phyloP scores from a whole-genome alignment of 164 flowering plant species.

The Stephania yunnanensis region DNA sequence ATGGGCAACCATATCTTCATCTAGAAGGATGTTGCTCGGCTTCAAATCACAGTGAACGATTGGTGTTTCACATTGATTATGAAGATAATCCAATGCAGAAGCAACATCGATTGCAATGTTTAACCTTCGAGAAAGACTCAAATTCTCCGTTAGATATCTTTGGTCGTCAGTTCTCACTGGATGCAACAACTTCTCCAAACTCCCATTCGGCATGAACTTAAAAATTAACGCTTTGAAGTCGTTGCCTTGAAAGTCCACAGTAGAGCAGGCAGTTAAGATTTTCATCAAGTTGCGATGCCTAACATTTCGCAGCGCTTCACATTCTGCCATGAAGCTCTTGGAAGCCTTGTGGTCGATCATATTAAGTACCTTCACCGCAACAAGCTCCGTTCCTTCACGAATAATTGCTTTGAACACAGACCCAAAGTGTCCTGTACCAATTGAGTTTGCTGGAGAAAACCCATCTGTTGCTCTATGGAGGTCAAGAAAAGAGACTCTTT shows the following conservation, averaged over 20 bases:
- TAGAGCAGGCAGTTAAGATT: conserved; percentile 12
- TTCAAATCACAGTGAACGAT: not conserved
- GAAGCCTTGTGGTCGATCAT: conserved; percentile 2
- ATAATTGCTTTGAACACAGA: conserved; percentile 6
- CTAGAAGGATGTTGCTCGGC: no score
- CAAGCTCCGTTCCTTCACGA: not conserved
- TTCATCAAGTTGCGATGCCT: conserved; percentile 7
- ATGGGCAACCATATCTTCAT: no score
- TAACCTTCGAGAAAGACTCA: not conserved
- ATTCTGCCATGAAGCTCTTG: conserved; percentile 12
- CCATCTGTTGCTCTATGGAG: conserved; percentile 6
- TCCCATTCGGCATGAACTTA: conserved; percentile 3
- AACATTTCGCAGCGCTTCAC: conserved; percentile 8
- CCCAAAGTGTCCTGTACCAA: conserved; percentile 9
- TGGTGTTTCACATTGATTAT: not conserved
- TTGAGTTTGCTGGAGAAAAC: conserved; percentile 9
- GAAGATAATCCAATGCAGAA: conserved; percentile 1
- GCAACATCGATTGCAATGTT: not conserved
- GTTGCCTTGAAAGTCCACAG: conserved; percentile 9
- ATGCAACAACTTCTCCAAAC: not conserved
- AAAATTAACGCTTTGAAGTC: conserved; percentile 17
- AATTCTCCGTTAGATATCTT: not conserved
- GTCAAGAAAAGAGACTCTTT: conserved; percentile 2
- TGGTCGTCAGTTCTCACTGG: not conserved
- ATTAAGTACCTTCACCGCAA: conserved; percentile 7